Evolutionary conservation across 2,329 filamentous ascomycete species (phyloP), one percentile per base, ranked within the genome.

Genomic region (Mycosphaerelloides madeirae): DNA sequence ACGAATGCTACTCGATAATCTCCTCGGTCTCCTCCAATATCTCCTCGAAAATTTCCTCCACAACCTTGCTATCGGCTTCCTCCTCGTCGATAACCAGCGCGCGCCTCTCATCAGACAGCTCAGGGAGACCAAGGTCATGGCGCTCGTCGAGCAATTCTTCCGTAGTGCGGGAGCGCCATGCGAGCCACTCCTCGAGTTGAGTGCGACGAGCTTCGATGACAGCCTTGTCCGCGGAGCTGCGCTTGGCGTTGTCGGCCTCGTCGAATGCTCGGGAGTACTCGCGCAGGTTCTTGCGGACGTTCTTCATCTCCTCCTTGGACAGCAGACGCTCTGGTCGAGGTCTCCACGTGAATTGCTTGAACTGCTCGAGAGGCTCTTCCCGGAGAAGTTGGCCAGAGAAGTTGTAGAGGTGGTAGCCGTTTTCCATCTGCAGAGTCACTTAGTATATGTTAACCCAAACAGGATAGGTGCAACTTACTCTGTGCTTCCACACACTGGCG

Each of bases 321-420:
- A 98, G 84, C 52, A 98, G 81, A n/a, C 87, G 93, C 6, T 87
- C 68, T 15, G 93, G 93, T 33, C 93, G 85, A 15, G 93, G 93
- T 34, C 93, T 85, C 93, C 93, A 98, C 52, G 87, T 70, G 72
- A 90, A 87, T 70, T 98, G 93, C 80, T 96, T 96, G 80, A 98
- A 97, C 70, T 94, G 94, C 56, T 98, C 93, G 47, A 95, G 78
- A 40, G 83, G 84, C 69, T 96, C 87, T 71, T 98, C 94, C 47
- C 89, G 84, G 43, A 98, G 81, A 43, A 85, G 79, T 59, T 86
- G 84, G 54, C 93, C 94, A 67, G 83, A 86, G 80, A 98, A 98
- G 66, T 95, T 90, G 78, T 96, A 97, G 50, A 98, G 74, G 68
- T 97, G 91, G 76, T 95, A 98, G 53, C 93, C 93, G 67, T 97